Base-by-base conservation (phyloP, 2,329 filamentous ascomycete genomes). In the Falciphora oryzae region DNA sequence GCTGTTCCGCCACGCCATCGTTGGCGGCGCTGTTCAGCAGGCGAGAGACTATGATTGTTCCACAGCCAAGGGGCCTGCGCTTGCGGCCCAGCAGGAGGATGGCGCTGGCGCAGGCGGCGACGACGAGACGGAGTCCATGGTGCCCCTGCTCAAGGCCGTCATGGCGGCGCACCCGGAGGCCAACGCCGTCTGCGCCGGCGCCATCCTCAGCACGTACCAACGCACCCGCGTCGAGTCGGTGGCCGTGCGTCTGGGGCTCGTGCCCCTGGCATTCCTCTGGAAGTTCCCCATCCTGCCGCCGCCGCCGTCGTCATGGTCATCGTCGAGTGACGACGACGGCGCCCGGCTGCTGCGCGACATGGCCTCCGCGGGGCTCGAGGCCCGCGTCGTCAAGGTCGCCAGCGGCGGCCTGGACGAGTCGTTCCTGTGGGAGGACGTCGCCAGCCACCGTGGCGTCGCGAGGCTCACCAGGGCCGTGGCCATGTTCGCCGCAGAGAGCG, bases 161-260 rank as follows among this genome's bases (percentile, higher is more conserved):
- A 84, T 88, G 73, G 72, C 76, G 13, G 81, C 79, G 2, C 91
- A 97, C 73, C 94, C 94, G 0, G 84, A 89, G 65, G 90, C 91
- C 63, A 93, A 96, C 73, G 95, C 94, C 38, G 80, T 99, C 62
- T 93, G 89, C 69, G 92, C 93, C 0, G 95, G 95, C 64, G 95
- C 95, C 27, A 97, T 99, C 67, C 79, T 98, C 53, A 96, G 92
- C 13, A 96, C 93, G 3, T 99, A 99, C 77, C 95, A 99, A 78
- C 89, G 95, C 65, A 98, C 94, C 1, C 84, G 95, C n/a, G 90
- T 99, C 62, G 95, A 99, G 78, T 94, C 91, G 65, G 89, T 98
- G 14, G 93, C 93, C 14, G 73, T 88, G n/a, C 84, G 95, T 22
- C 81, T 98, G n/a, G 90, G 90, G 2, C 83, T 99, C 16, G 84